Conservation (phyloP, 306 rosid genomes). For the Lathyrus aphaca region DNA sequence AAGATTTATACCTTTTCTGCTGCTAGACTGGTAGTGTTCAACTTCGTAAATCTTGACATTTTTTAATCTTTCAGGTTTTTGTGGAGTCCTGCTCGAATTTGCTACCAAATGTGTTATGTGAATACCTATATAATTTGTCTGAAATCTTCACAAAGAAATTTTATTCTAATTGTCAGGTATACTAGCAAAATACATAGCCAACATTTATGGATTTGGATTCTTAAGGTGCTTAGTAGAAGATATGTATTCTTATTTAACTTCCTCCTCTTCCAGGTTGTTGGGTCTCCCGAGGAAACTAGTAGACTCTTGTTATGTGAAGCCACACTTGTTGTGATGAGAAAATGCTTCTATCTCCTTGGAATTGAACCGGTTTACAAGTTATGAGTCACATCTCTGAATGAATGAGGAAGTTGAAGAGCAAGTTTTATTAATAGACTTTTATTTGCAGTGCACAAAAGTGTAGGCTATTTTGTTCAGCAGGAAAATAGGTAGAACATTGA, state of each 20-base stretch:
- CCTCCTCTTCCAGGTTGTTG: constrained; percentile 53
- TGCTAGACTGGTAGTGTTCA: neutral
- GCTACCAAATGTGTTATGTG: constrained; percentile 58
- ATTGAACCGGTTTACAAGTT: constrained; percentile 86
- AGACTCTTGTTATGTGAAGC: constrained; percentile 71
- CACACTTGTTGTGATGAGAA: constrained; percentile 81
- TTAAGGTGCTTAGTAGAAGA: too few species aligned
- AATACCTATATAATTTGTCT: constrained; percentile 58
- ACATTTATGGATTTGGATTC: too few species aligned
- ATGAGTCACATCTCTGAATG: constrained; percentile 33
- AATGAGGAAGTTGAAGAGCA: constrained; percentile 9
- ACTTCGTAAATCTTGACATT: constrained; percentile 5
- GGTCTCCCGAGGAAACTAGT: constrained; percentile 17
- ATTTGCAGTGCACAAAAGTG: constrained; percentile 16
- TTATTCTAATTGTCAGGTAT: constrained; percentile 87
- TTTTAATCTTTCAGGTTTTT: constrained; percentile 58
- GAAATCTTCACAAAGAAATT: constrained; percentile 74
- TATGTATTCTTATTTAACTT: too few species aligned
- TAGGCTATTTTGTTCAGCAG: neutral
- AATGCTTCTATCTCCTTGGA: constrained; percentile 85
- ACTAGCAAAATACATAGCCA: too few species aligned
- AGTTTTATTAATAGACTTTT: constrained; percentile 5
- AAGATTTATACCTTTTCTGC: constrained; percentile 21
- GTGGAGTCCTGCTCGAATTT: constrained; percentile 86
- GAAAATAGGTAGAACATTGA: too few species aligned